Evolutionary conservation across 148 eudicot genomes (phyloP), one percentile per base, ranked within the genome.

Genomic region (Vaccinium vitisidaea): DNA sequence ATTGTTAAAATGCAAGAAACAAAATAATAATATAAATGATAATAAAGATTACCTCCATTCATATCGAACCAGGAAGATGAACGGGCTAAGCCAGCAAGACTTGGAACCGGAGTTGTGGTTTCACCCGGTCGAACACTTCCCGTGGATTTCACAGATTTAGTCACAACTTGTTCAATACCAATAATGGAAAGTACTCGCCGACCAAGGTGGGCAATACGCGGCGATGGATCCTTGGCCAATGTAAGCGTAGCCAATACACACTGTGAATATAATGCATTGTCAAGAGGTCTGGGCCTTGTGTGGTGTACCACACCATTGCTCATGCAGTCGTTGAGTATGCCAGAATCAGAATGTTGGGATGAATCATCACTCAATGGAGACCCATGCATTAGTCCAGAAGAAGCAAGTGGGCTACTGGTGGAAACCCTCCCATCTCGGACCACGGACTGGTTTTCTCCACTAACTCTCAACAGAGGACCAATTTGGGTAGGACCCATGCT

Each of bases 21-120:
- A 52, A 25, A 74, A 3, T 48, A 58, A 58, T 54, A 58, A 58
- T 30, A 30, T 18, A 32, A 36, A 8, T 46, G 18, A 11, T n/a
- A 76, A 50, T 1, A 36, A 36, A 36, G 6, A 32, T 81, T 87
- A 96, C 99, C 98, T 90, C 94, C 92, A 88, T 88, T 91, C 98
- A 96, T 89, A 84, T 97, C 99, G 87, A 97, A 93, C 98, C 98
- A 95, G 69, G 99, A 97, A 4, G 96, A 87, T 10, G 99, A 97
- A 27, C 98, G 98, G 81, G 94, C 98, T 83, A 97, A 84, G 77
- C 99, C 98, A 87, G 97, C 86, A 80, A 90, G 91, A 86, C 93
- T 92, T 69, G 83, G 83, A 83, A 85, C 90, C 54, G 83, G 82
- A 83, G 84, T 82, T 23, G 93, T 56, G 58, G 93, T 89, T 84